Evolutionary conservation across 2,329 filamentous ascomycete genomes (phyloP).

Genomic region (Calonectria henricotiae): DNA sequence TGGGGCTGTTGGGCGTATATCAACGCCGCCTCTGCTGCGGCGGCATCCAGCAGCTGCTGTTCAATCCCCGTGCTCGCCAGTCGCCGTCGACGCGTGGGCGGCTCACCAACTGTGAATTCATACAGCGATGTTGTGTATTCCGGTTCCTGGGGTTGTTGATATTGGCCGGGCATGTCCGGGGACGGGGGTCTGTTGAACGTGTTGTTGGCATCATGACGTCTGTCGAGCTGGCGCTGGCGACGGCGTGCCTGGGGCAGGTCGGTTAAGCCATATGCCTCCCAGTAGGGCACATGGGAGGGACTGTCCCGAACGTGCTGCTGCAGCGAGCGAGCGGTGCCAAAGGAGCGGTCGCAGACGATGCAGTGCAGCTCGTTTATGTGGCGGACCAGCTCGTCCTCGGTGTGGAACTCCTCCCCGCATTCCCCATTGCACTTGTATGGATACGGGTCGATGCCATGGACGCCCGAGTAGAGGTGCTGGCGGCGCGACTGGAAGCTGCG

Average conservation of each 20-base stretch:
- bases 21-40: constrained; percentile 3
- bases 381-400: constrained; percentile 11
- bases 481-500: neutral
- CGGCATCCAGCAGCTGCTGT: constrained; percentile 13
- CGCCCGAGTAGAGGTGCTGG: constrained; percentile 16
- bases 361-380: constrained; percentile 20
- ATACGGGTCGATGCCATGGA: constrained; percentile 13
- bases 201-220: neutral
- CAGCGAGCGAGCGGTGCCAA: neutral
- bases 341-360: constrained; percentile 17
- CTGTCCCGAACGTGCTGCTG: constrained; percentile 17
- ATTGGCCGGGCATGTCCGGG: neutral
- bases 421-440: constrained; percentile 17
- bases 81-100: neutral
- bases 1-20: neutral
- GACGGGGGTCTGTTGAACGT: neutral
- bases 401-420: constrained; percentile 15
- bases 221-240: neutral
- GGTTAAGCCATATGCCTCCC: neutral
- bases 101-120: neutral
- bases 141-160: neutral
- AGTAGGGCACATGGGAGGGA: neutral
- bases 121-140: neutral
- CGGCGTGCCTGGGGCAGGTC: constrained; percentile 5
- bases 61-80: constrained; percentile 4